Conservation (phyloP, 768 basidiomycete genomes). For the Cystofilobasidium capitatum region DNA sequence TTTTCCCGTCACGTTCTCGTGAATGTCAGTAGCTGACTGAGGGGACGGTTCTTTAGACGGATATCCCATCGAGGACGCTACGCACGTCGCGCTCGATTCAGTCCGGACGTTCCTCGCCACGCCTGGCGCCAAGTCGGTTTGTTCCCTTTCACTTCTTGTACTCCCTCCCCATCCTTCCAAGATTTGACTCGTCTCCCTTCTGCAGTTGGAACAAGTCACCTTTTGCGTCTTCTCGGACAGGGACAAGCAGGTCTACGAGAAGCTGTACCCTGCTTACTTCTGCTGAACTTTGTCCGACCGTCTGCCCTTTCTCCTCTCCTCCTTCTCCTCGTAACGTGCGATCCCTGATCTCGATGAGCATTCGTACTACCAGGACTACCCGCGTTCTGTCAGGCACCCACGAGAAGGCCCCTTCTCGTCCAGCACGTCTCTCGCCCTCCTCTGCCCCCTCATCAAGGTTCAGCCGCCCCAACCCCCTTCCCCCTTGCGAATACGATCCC, state of each 20-base stretch:
- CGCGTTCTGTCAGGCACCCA: too few relatives aligned
- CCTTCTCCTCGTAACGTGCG: neutral
- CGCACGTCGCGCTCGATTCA: constrained; percentile 36
- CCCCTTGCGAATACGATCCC: too few relatives aligned
- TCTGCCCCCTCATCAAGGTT: too few relatives aligned
- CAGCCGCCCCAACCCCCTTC: too few relatives aligned
- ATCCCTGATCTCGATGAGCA: neutral
- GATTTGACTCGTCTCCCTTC: neutral
- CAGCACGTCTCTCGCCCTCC: too few relatives aligned
- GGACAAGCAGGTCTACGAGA: constrained; percentile 17
- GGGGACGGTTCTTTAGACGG: constrained; percentile 32
- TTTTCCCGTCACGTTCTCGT: neutral
- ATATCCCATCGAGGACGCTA: constrained; percentile 40
- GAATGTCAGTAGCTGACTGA: neutral
- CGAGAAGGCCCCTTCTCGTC: too few relatives aligned
- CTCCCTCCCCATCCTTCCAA: neutral
- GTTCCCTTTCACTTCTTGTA: neutral
- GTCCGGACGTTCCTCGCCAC: constrained; percentile 18
- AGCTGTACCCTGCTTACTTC: constrained; percentile 12
- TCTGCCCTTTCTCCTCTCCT: neutral
- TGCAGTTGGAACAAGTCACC: constrained; percentile 13
- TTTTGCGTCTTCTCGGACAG: constrained; percentile 20
- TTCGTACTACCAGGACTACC: too few relatives aligned
- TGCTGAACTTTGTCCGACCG: neutral
- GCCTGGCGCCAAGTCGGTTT: neutral